Base-by-base conservation (phyloP, 257 asterid genomes). In the Primulina tabacum region DNA sequence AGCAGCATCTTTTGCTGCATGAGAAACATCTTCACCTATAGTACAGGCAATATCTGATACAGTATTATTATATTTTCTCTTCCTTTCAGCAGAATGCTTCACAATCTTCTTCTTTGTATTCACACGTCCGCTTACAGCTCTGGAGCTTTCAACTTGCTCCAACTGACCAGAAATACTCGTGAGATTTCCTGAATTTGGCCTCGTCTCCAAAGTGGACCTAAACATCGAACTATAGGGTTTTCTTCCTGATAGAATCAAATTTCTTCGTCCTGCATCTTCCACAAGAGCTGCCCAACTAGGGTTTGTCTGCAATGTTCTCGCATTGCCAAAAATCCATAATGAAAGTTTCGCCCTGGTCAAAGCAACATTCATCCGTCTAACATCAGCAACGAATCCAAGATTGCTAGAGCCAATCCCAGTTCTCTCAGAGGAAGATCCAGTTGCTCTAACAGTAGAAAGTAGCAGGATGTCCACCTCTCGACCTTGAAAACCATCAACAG, bases 401-500 rank as follows among this genome's bases (percentile, higher is more conserved):
- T 70, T 87, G 77, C 82, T 76, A 67, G 82, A 79, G 80, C 78
- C 73, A 55, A 38, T 63, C 68, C 74, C 81, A 62, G 82, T 56
- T 69, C 68, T 69, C 40, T 76, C 82, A 74, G 84, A 71, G 68
- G 81, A 76, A 66, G 81, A 71, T 70, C 87, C 95, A 40, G 93
- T 82, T 65, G 99, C 96, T 78, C 99, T 86, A 72, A 93, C 99
- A 10, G 99, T 93, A 69, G 99, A 93, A 67, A 93, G 95, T 63
- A 93, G 75, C 68, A 93, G 75, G 79, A 93, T 86, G 72, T 93
- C 99, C 69, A 93, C 96, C 80, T 93, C 99, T 67, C 99, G 88
- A 28, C 99, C 99, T 86, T 93, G 99, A 80, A 93, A 93, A 75
- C 99, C 99, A 78, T 93, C 97, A 50, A 93, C 94, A 11, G 99